Evolutionary conservation across 257 asterid species (phyloP).

Genomic region (Capsicum baccatum): DNA sequence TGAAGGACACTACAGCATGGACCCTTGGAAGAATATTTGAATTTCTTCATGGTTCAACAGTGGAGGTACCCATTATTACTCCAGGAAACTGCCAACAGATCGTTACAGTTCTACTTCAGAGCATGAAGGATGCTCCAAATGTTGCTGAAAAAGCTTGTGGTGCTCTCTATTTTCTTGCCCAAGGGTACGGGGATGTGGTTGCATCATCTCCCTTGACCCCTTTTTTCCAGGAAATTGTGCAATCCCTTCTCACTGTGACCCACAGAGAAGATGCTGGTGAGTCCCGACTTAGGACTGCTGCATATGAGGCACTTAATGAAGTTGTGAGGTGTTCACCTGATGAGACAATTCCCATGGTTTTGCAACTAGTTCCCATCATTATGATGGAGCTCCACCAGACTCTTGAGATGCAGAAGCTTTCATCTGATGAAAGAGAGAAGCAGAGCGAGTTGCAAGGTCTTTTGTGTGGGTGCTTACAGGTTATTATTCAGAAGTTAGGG

Average conservation of each 20-base stretch:
- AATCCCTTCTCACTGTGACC: constrained; percentile 65
- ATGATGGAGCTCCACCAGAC: constrained; percentile 81
- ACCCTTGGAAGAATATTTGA: constrained; percentile 61
- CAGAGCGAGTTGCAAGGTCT: constrained; percentile 79
- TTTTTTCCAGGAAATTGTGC: constrained; percentile 75
- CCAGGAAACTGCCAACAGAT: constrained; percentile 73
- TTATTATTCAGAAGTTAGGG: constrained; percentile 73
- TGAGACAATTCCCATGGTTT: constrained; percentile 68
- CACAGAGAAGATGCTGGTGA: constrained; percentile 85
- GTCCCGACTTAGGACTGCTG: constrained; percentile 74
- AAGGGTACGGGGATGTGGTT: constrained; percentile 73
- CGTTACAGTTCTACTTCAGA: constrained; percentile 71
- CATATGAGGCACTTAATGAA: constrained; percentile 85
- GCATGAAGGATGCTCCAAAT: constrained; percentile 85
- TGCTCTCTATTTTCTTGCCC: constrained; percentile 77
- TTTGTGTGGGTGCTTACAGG: constrained; percentile 82
- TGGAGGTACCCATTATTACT: constrained; percentile 65
- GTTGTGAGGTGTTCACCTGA: constrained; percentile 78
- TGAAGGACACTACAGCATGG: constrained; percentile 28
- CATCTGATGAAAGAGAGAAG: constrained; percentile 78
- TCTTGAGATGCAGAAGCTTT: constrained; percentile 68
- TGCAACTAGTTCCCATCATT: constrained; percentile 76
- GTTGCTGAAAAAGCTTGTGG: constrained; percentile 87
- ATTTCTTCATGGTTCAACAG: constrained; percentile 70
- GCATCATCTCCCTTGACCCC: constrained; percentile 69